Conservation (phyloP, 2,329 filamentous ascomycete genomes). For the Colletotrichum musae region DNA sequence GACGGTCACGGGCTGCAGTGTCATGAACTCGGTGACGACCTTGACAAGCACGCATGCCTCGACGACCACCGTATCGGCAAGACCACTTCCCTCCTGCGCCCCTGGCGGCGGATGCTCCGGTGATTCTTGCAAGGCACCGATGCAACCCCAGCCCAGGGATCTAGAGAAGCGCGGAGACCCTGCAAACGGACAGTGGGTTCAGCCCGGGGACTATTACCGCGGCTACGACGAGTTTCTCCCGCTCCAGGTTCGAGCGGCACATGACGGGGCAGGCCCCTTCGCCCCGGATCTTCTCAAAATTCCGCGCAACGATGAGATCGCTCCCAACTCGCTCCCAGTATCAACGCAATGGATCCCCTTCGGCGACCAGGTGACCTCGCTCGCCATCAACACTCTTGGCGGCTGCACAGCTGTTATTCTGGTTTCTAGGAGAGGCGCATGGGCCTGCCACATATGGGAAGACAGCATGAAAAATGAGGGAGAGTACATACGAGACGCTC, state of each 20-base stretch:
- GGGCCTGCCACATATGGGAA: slow-evolving; percentile 13
- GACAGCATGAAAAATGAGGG: neutral
- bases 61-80: neutral
- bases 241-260: neutral
- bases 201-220: slow-evolving; percentile 2
- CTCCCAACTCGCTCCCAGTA: neutral
- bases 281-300: slow-evolving; percentile 2
- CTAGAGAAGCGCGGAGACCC: slow-evolving; percentile 7
- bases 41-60: neutral
- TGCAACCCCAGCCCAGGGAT: neutral
- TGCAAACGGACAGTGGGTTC: neutral
- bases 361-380: slow-evolving; percentile 15
- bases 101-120: neutral
- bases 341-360: slow-evolving; percentile 16
- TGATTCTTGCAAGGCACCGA: neutral
- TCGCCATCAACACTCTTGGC: slow-evolving; percentile 19
- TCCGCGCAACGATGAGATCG: neutral
- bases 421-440: slow-evolving; percentile 18
- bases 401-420: slow-evolving; percentile 28
- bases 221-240: slow-evolving; percentile 8
- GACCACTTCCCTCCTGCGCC: neutral
- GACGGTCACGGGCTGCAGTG: slow-evolving; percentile 30
- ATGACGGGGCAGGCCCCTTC: neutral
- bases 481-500: neutral
- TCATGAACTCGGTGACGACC: slow-evolving; percentile 20